Evolutionary conservation across 2,329 filamentous ascomycete species (phyloP), one percentile per base, ranked within the genome.

Genomic region (Cladosporium halotolerans): DNA sequence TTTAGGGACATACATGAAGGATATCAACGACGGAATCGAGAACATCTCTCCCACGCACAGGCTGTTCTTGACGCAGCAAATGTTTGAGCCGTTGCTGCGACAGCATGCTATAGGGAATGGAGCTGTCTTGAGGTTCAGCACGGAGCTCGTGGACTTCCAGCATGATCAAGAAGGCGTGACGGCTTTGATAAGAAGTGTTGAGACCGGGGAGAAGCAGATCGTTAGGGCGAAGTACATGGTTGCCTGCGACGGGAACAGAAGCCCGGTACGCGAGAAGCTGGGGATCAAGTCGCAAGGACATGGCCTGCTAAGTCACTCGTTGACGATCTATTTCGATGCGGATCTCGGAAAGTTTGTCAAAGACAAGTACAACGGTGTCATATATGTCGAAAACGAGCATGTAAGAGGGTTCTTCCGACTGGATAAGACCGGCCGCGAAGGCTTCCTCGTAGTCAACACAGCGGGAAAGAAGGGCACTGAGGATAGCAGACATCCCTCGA

Each of bases 171-270:
- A 56, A 13, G 55, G 56, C 13, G 57, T 61, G 13, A 53, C 51
- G 3, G 59, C 59, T 11, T 11, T 57, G 14, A 46, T 62, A 11
- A 33, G 32, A 23, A 41, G 55, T 50, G 50, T 68, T 61, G 45
- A 72, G 66, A 50, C 67, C 57, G 58, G 63, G 1, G 52, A 63
- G 60, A 63, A 50, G 43, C 66, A 69, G 53, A 58, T 43, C 4
- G 53, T 70, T 0, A 57, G 54, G 14, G 65, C 67, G 18, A 67
- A 63, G 55, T 69, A 66, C 53, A 59, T 69, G 3, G 65, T 70
- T 13, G 67, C 66, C 9, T 69, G 66, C 52, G 67, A 70, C 55
- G 67, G 67, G 3, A 62, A 66, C 13, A 56, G 66, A 38, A 67
- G 63, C 52, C 56, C 48, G 10, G 66, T 68, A 2, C 57, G 67